A percentile compares a stretch with the other conserved stretches of the same genome.
Conservation (phyloP, 108 stramenopile species). For the Fistulifera solaris region DNA sequence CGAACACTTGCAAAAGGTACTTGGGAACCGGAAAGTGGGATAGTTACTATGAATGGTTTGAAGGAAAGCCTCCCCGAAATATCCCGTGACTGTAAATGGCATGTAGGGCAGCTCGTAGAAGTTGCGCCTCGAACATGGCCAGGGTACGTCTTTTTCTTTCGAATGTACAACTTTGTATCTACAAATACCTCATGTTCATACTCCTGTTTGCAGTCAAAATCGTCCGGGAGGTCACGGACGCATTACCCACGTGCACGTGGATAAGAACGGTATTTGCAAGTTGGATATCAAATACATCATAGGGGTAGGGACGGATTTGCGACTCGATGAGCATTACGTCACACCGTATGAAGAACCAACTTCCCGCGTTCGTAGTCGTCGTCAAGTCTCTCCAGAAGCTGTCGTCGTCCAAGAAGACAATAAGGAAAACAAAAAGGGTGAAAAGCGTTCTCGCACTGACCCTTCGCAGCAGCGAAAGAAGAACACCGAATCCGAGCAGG, state of each 20-base stretch:
- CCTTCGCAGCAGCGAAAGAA: neutral
- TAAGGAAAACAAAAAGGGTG: neutral
- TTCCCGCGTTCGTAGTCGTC: neutral
- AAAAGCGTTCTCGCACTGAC: neutral
- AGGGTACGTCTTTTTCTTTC: neutral
- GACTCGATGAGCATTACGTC: neutral
- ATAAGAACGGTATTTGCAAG: neutral
- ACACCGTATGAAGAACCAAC: neutral
- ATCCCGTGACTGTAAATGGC: neutral
- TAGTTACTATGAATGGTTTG: too few relatives aligned
- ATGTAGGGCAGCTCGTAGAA: neutral
- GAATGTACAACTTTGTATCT: neutral
- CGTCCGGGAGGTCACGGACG: constrained; percentile 10
- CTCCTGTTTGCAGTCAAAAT: neutral
- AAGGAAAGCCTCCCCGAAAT: too few relatives aligned
- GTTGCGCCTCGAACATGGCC: neutral
- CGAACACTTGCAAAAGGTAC: too few relatives aligned
- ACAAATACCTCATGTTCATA: neutral
- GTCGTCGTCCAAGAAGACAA: neutral
- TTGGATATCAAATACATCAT: constrained; percentile 3
- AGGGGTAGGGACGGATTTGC: neutral
- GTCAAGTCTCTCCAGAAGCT: neutral
- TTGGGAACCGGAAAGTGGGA: too few relatives aligned
- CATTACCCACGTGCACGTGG: neutral
- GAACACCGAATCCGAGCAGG: too few relatives aligned